Conservation (phyloP, 768 basidiomycete genomes). For the Paxillus involutus region DNA sequence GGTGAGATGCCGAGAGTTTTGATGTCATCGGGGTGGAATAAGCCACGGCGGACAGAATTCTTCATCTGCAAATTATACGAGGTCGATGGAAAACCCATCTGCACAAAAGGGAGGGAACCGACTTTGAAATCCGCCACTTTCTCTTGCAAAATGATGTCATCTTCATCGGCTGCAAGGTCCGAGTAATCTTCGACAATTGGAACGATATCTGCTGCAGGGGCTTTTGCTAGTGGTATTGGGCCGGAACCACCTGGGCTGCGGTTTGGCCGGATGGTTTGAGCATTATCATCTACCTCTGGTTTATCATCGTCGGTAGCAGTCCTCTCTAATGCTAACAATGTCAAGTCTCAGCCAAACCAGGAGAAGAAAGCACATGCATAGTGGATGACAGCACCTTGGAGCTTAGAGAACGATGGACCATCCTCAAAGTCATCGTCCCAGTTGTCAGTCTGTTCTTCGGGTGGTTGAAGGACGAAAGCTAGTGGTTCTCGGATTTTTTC, state of each 20-base stretch:
- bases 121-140: constrained; percentile 89
- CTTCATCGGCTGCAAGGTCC: constrained; percentile 80
- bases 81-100: background rate
- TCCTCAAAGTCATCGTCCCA: constrained; percentile 99
- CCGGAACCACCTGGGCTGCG: constrained; percentile 61
- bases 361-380: background rate
- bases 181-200: constrained; percentile 91
- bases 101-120: constrained; percentile 10
- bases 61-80: constrained; percentile 50
- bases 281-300: constrained; percentile 65
- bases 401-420: constrained; percentile 83
- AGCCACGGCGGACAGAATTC: constrained; percentile 67
- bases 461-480: constrained; percentile 64
- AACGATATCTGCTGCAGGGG: constrained; percentile 59
- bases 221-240: constrained; percentile 54
- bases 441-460: constrained; percentile 89
- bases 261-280: constrained; percentile 75
- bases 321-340: constrained; percentile 58
- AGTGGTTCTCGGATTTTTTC: constrained; percentile 52
- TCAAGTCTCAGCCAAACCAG: background rate
- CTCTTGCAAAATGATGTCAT: constrained; percentile 64
- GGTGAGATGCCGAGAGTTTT: constrained; percentile 64
- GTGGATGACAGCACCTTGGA: constrained; percentile 48
- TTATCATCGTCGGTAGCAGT: constrained; percentile 55
- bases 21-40: constrained; percentile 90